Percentiles rank a stretch among this genome's conserved stretches.
Evolutionary conservation across 2,329 filamentous ascomycete genomes (phyloP).

Genomic region (Ciborinia camelliae): DNA sequence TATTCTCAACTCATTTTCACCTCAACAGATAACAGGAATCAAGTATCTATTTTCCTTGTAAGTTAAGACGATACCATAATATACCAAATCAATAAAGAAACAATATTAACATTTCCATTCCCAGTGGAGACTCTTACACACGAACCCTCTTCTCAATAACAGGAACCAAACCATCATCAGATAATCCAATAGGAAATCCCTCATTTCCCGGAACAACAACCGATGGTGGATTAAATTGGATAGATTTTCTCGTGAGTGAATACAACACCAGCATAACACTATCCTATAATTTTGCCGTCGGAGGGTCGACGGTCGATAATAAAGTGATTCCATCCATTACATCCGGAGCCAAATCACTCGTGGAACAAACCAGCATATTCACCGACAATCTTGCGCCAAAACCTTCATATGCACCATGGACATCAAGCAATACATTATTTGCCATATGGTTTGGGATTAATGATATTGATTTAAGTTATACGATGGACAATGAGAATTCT

Average conservation of each 20-base stretch:
- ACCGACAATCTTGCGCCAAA: slow-evolving; percentile 9
- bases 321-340: background rate
- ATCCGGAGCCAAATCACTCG: background rate
- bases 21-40: background rate
- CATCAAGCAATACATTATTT: slow-evolving; percentile 7
- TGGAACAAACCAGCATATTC: slow-evolving; percentile 1
- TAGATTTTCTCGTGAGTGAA: background rate
- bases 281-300: slow-evolving; percentile 8
- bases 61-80: too few relatives aligned
- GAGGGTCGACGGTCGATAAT: background rate
- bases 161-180: background rate
- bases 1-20: background rate
- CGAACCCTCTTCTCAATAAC: slow-evolving; percentile 10
- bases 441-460: slow-evolving; percentile 13
- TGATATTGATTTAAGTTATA: slow-evolving; percentile 9
- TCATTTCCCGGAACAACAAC: slow-evolving; percentile 8
- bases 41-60: slow-evolving; percentile 7
- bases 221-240: slow-evolving; percentile 9
- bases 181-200: slow-evolving; percentile 13
- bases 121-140: slow-evolving; percentile 9
- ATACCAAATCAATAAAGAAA: background rate
- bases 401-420: slow-evolving; percentile 12
- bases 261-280: slow-evolving; percentile 5
- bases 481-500: background rate
- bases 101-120: background rate